Conservation (phyloP, 139 green algal genomes). For the Chlorella sp. region DNA sequence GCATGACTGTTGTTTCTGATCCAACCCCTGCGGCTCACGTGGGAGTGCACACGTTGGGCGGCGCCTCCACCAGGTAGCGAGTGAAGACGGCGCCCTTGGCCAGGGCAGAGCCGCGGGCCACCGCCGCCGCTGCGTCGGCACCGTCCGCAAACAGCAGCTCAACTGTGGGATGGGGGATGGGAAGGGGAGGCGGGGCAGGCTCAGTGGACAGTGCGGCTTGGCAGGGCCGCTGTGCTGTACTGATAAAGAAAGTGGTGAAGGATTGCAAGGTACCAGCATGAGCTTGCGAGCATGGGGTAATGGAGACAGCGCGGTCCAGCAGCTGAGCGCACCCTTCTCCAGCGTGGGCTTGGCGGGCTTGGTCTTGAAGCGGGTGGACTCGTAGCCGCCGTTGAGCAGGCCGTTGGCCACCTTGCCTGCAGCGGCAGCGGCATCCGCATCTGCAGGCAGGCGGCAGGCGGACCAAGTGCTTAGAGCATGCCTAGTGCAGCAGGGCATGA, state of each 20-base stretch:
- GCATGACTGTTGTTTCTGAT: too few relatives aligned
- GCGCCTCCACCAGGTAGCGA: slow-evolving; percentile 94
- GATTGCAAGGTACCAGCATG: too few relatives aligned
- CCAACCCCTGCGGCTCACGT: slow-evolving; percentile 15
- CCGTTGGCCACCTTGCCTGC: slow-evolving; percentile 60
- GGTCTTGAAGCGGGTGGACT: slow-evolving; percentile 92
- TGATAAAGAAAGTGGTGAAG: too few relatives aligned
- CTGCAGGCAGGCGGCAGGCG: not conserved
- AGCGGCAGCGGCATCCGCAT: slow-evolving; percentile 7
- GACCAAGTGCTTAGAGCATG: not conserved
- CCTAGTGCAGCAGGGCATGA: not conserved
- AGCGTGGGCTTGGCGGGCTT: slow-evolving; percentile 65
- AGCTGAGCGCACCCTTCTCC: slow-evolving; percentile 4
- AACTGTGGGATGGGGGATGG: slow-evolving; percentile 40
- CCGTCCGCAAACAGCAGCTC: slow-evolving; percentile 59
- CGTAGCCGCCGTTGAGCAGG: slow-evolving; percentile 79
- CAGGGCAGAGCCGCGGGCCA: slow-evolving; percentile 50
- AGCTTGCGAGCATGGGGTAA: too few relatives aligned
- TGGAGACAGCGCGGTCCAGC: too few relatives aligned
- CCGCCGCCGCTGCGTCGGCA: slow-evolving; percentile 20
- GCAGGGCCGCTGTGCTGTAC: too few relatives aligned
- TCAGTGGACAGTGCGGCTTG: too few relatives aligned
- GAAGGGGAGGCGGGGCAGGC: not conserved
- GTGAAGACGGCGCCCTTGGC: slow-evolving; percentile 65
- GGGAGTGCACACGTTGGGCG: slow-evolving; percentile 96